Evolutionary conservation across 139 green algal genomes (phyloP).

Genomic region (Limnomonas spitsbergensis): DNA sequence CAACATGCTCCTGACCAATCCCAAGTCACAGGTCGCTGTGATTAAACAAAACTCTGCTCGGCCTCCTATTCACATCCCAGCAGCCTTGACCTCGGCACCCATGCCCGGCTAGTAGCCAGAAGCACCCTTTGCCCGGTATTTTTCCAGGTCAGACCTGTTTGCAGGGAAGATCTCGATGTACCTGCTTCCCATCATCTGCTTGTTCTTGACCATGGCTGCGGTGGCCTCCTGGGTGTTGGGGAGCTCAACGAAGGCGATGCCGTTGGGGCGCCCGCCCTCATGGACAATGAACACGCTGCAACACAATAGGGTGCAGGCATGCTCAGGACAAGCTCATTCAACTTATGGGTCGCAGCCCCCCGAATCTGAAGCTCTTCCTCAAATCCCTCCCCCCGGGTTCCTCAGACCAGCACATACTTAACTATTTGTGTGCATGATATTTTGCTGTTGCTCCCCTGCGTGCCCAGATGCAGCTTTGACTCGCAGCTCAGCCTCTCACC

Average conservation of each 20-base stretch:
- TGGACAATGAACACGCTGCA: constrained; percentile 67
- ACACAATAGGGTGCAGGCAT: constrained; percentile 33
- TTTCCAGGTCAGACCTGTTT: constrained; percentile 20
- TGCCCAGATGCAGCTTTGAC: background rate
- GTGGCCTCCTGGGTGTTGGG: constrained; percentile 53
- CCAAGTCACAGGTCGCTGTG: no score
- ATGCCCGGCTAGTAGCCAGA: no score
- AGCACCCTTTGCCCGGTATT: background rate
- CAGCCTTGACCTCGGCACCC: no score
- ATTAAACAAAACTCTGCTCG: no score
- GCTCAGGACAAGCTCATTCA: constrained; percentile 41
- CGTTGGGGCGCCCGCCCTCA: constrained; percentile 62
- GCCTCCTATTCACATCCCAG: no score
- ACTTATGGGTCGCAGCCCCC: background rate
- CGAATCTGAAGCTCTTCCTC: background rate
- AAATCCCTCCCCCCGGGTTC: background rate
- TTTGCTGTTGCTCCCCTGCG: background rate
- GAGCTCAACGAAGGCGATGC: constrained; percentile 79
- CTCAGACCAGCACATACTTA: background rate
- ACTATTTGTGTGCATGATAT: background rate
- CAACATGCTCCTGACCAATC: no score
- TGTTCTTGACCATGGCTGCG: constrained; percentile 70
- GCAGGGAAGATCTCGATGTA: constrained; percentile 63
- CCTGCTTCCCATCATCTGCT: constrained; percentile 76
- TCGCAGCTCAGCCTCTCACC: constrained; percentile 25